Evolutionary conservation across 2,329 filamentous ascomycete species (phyloP), one percentile per base, ranked within the genome.

Genomic region (Colletotrichum abscissum): DNA sequence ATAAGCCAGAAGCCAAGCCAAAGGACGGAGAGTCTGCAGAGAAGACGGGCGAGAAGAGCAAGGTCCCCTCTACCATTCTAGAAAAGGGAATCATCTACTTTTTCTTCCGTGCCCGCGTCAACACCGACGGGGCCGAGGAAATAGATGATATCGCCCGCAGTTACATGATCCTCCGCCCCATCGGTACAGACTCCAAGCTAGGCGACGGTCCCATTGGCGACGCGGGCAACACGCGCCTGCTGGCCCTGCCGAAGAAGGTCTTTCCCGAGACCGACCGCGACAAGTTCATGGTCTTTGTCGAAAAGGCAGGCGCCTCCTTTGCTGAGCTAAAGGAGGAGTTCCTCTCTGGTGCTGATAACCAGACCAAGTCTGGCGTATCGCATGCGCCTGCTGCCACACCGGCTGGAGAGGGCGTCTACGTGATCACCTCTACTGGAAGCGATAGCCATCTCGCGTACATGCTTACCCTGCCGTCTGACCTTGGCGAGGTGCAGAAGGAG

Each of bases 11-110:
- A 4, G 3, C 46, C 0, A 19, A 3, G 4, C 60, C 28, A 5
- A 3, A 28, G 7, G n/a, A 55, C 2, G 30, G n/a, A 9, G 42
- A 55, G 7, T 68, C 69, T n/a, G 74, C 74, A 9, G 74, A 75
- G 49, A 63, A 67, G 14, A 56, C 74, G 8, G 59, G 73, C 22
- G 46, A 69, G 26, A 64, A 71, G 59, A 35, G 54, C 2, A 72
- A 76, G 19, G 67, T 76, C 14, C 73, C 74, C 14, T 76, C 88
- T 0, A 88, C 78, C 63, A 91, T 97, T 28, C 87, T 97, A 2
- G 95, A 98, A 79, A 97, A 97, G 78, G 95, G 95, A 4, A 89
- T 97, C 77, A 92, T 98, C 76, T 97, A 97, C 86, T 97, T 97
- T 87, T 97, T 97, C 86, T 92, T 93, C 78, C 92, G 95, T 22